A percentile compares a stretch with the other conserved stretches of the same genome.
These are phyloP conservation scores for Keithomyces neogunnii DNA, from an alignment of 2,329 filamentous ascomycete genomes.

Conservation along the genomic window DNA sequence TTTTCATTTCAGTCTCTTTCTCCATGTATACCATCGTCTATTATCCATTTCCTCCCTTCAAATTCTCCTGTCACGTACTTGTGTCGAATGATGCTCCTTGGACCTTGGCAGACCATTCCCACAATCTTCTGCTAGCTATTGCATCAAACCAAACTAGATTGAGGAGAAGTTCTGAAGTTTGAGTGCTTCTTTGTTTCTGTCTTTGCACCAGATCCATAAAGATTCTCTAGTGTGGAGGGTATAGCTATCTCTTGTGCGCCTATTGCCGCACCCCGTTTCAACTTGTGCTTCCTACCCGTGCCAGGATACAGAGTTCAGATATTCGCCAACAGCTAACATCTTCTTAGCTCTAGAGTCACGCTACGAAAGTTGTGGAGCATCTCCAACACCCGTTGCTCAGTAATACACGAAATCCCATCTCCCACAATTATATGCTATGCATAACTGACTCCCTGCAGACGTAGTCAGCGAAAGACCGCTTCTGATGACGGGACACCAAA, in stretches of 20 bases:
- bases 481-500: conserved; percentile 7
- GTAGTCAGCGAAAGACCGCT: conserved; percentile 3
- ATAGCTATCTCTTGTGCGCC: too few species aligned
- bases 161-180: too few species aligned
- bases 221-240: too few species aligned
- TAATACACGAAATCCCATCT: background rate
- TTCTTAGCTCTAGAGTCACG: conserved; percentile 1
- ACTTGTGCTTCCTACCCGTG: too few species aligned
- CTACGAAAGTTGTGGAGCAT: conserved; percentile 1
- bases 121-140: too few species aligned
- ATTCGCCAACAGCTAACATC: background rate
- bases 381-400: conserved; percentile 2
- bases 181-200: too few species aligned
- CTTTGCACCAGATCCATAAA: too few species aligned
- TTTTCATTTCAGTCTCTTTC: background rate
- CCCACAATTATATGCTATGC: background rate
- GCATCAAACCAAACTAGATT: too few species aligned
- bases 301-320: background rate
- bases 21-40: background rate
- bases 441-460: conserved; percentile 2
- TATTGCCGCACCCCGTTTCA: too few species aligned
- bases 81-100: too few species aligned
- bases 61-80: too few species aligned
- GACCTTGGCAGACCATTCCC: too few species aligned
- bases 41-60: background rate